phyloP scores from a whole-genome alignment of 2,329 filamentous ascomycete species.

The Xylaria sp. region DNA sequence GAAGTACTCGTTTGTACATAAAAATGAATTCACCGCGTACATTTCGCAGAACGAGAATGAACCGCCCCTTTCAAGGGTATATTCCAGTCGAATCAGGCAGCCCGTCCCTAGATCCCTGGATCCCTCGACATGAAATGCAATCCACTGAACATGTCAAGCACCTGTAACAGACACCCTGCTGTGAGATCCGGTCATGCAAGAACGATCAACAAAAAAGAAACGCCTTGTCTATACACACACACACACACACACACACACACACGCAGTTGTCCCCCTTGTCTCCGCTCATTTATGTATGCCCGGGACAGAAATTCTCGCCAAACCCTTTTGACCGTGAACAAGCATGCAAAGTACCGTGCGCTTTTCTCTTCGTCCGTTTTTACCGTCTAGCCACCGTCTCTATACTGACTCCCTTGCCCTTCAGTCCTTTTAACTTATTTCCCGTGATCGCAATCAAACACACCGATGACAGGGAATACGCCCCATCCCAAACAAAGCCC shows the following conservation, averaged over 20 bases:
- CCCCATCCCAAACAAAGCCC: too few species aligned
- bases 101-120: conserved; percentile 1
- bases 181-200: conserved; percentile 6
- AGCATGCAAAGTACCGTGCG: conserved; percentile 1
- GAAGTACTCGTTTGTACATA: background rate
- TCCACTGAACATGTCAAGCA: background rate
- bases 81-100: conserved; percentile 6
- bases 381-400: background rate
- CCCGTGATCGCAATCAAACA: background rate
- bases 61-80: conserved; percentile 3
- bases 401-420: background rate
- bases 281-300: background rate
- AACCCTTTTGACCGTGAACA: background rate
- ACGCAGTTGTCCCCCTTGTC: background rate
- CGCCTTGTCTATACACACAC: conserved; percentile 20
- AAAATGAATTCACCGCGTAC: background rate
- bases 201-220: conserved; percentile 16
- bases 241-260: too few species aligned
- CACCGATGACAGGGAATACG: too few species aligned
- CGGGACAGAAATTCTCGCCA: background rate
- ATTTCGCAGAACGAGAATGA: conserved; percentile 4
- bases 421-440: background rate
- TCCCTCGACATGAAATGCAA: conserved; percentile 4
- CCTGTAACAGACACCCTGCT: background rate
- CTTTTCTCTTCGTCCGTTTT: conserved; percentile 1